Conservation (phyloP, 306 rosid genomes). For the Mimosa pudica region DNA sequence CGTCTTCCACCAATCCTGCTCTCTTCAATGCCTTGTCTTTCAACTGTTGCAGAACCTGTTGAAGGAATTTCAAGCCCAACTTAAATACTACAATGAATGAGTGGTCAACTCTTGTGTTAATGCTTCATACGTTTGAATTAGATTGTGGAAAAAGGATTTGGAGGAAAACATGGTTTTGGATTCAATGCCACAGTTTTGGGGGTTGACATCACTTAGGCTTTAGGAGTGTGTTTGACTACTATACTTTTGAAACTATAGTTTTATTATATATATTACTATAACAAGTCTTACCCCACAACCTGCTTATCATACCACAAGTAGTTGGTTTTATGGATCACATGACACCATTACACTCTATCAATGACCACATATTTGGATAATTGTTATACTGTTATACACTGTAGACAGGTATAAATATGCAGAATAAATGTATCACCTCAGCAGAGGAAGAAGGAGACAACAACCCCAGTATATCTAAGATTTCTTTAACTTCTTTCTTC, state of each 20-base stretch:
- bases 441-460: constrained; percentile 53
- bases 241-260: no score
- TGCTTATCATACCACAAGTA: background rate
- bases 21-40: constrained; percentile 80
- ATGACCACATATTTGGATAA: no score
- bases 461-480: constrained; percentile 66
- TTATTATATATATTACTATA: no score
- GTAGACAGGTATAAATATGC: constrained; percentile 8
- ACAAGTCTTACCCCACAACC: no score
- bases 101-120: constrained; percentile 3
- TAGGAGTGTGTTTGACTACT: no score
- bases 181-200: no score
- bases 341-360: no score
- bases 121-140: background rate
- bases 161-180: no score
- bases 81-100: background rate
- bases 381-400: no score
- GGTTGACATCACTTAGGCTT: no score
- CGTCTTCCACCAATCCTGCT: constrained; percentile 70
- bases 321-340: background rate
- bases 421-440: constrained; percentile 56
- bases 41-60: constrained; percentile 79
- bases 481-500: constrained; percentile 58
- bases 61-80: constrained; percentile 28
- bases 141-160: no score